Base-by-base conservation (phyloP, 2,329 filamentous ascomycete genomes). In the Canariomyces notabilis region DNA sequence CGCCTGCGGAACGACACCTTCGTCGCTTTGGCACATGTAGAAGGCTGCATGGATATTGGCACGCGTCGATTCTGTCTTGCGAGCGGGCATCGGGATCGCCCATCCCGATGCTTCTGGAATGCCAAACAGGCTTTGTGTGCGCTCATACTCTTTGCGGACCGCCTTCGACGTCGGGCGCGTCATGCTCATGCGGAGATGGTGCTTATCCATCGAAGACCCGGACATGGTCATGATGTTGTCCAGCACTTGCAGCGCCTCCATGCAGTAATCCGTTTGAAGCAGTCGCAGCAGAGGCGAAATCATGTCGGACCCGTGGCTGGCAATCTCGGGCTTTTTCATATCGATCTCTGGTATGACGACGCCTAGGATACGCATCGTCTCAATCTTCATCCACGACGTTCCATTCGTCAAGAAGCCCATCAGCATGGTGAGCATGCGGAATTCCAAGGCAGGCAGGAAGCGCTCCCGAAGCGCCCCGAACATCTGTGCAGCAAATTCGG, bases 131-230 rank as follows among this genome's bases (percentile, higher is more conserved):
- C 89, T 96, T 63, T 95, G 87, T 0, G 89, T 95, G 18, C 87
- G 83, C 61, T 95, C 91, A 58, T 95, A 97, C 66, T 97, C 90
- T 63, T 96, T 97, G 39, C 88, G 83, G 40, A 93, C 85, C 0
- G 85, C 82, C 57, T 87, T 85, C 0, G 89, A 93, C 2, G 89
- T 89, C 1, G 87, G 83, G 11, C 87, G 85, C 5, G 89, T 90
- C 89, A 98, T 96, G 66, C 91, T 97, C 94, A 98, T 98, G 32
- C 93, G 82, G 48, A 98, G 71, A 61, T 97, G 89, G 58, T 96
- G 89, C 58, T 87, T 89, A 65, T 97, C 93, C 77, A 95, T 89
- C 1, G 91, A 86, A 23, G 87, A 89, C 4, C 88, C 87, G 0
- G 89, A 89, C 73, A 97, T 91, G 21, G 87, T 88, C 79, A 96